Conservation (phyloP, 2,329 filamentous ascomycete species). For the Penicillium thymicola region DNA sequence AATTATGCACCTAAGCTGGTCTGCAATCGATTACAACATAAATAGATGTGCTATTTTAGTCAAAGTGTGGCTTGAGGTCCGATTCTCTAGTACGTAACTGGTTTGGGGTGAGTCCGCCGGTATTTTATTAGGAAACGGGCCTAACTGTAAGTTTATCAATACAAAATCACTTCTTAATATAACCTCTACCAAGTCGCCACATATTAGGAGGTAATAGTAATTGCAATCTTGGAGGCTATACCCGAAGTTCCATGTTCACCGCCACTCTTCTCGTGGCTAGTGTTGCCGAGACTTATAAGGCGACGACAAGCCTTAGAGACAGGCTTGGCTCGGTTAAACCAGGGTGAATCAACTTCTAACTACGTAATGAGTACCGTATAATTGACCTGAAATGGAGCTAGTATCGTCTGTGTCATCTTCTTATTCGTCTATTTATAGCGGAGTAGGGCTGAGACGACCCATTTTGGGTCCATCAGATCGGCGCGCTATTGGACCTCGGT, state of each 20-base stretch:
- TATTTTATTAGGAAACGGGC: background rate
- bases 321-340: conserved; percentile 22
- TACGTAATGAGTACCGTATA: conserved; percentile 2
- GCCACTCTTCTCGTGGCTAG: conserved; percentile 12
- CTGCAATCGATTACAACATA: background rate
- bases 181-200: no score
- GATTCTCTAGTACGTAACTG: background rate
- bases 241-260: conserved; percentile 6
- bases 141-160: background rate
- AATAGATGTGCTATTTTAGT: background rate
- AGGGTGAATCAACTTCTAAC: background rate
- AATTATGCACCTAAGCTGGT: no score
- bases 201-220: background rate
- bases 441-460: conserved; percentile 21
- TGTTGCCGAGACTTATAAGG: conserved; percentile 19
- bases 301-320: conserved; percentile 26
- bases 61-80: background rate
- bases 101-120: background rate
- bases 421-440: conserved; percentile 13
- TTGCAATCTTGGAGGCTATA: background rate
- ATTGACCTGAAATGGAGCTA: background rate
- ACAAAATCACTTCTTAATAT: background rate
- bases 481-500: conserved; percentile 12
- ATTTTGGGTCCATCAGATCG: conserved; percentile 11
- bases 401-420: background rate